phyloP scores from a whole-genome alignment of 2,329 filamentous ascomycete species.

The Pseudogymnoascus sp. region DNA sequence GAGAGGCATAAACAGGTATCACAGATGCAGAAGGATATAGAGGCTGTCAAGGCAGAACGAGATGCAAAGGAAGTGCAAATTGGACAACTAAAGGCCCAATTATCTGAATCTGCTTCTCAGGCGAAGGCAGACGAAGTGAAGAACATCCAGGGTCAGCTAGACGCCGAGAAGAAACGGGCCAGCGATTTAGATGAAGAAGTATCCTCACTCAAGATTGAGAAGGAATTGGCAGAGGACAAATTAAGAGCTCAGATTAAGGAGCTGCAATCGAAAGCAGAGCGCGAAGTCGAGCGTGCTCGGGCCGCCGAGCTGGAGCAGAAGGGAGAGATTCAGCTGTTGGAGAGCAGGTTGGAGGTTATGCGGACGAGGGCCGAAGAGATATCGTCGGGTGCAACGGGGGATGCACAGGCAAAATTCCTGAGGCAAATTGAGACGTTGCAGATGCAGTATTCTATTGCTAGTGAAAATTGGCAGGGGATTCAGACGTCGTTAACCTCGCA shows the following conservation, averaged over 20 bases:
- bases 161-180: constrained; percentile 52
- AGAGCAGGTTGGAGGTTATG: constrained; percentile 84
- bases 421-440: constrained; percentile 93
- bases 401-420: constrained; percentile 80
- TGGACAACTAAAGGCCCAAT: constrained; percentile 58
- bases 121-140: constrained; percentile 60
- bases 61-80: constrained; percentile 58
- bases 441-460: constrained; percentile 87
- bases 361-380: constrained; percentile 81
- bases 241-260: constrained; percentile 61
- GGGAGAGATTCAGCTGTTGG: constrained; percentile 67
- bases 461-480: constrained; percentile 96
- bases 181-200: constrained; percentile 49
- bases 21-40: constrained; percentile 49
- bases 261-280: constrained; percentile 62
- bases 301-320: constrained; percentile 69
- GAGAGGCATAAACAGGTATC: constrained; percentile 45
- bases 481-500: constrained; percentile 77
- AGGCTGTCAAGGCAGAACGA: constrained; percentile 53
- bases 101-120: constrained; percentile 58
- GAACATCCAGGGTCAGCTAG: constrained; percentile 58
- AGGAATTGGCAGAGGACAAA: constrained; percentile 65
- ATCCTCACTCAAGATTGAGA: constrained; percentile 67
- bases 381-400: constrained; percentile 71
- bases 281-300: constrained; percentile 61